These are phyloP conservation scores for Debaryomycetaceae sp. DNA, from an alignment of 1,139 yeast genomes.

Conservation along the genomic window DNA sequence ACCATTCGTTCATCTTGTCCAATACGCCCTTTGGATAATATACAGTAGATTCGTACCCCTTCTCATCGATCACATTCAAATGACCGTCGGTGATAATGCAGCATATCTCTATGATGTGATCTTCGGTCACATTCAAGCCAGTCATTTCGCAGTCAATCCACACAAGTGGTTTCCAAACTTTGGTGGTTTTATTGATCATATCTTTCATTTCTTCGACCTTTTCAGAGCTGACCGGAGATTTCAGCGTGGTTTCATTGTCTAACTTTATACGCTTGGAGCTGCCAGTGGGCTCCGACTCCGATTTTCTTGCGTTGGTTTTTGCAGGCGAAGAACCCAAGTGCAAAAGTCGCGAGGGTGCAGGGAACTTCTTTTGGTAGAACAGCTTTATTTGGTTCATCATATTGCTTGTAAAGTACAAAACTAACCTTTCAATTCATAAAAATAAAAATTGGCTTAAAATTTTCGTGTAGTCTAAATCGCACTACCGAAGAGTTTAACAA, in stretches of 20 bases:
- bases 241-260: neutral
- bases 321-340: neutral
- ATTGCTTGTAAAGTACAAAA: no score
- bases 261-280: neutral
- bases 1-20: slow-evolving; percentile 84
- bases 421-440: no score
- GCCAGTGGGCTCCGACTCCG: neutral
- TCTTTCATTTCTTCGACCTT: slow-evolving; percentile 3
- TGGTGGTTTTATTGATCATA: slow-evolving; percentile 5
- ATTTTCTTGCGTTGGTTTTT: neutral
- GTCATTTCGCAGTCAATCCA: slow-evolving; percentile 94
- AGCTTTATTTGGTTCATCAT: neutral
- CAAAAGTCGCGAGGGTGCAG: neutral
- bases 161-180: slow-evolving; percentile 45
- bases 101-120: slow-evolving; percentile 83
- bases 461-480: no score
- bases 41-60: slow-evolving; percentile 78
- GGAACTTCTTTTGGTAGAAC: neutral
- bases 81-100: slow-evolving; percentile 85
- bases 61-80: slow-evolving; percentile 60
- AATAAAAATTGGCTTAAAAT: no score
- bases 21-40: slow-evolving; percentile 64
- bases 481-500: no score
- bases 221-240: neutral
- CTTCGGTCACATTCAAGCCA: slow-evolving; percentile 74